Evolutionary conservation across 2,329 filamentous ascomycete species (phyloP), one percentile per base, ranked within the genome.

Genomic region (Albifimbria verrucaria): DNA sequence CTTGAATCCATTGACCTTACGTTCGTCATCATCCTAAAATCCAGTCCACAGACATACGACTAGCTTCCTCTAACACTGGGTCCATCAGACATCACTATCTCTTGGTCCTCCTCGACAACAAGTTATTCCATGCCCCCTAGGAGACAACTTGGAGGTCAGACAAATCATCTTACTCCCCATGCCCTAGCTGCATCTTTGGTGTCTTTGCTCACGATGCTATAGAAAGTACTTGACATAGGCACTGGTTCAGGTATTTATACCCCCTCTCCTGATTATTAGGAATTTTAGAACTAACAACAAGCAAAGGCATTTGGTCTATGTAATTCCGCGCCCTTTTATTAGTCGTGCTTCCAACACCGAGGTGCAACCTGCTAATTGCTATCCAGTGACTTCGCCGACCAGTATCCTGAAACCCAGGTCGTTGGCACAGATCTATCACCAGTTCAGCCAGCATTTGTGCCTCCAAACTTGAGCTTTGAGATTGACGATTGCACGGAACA

Each of bases 221-320:
- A 59, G 57, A 57, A 47, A 41, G 52, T 67, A 11, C 68, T 83
- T 21, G 79, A 83, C 57, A 66, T 83, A n/a, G 78, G 79, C 24
- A 83, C 80, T 5, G 82, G 82, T n/a, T n/a, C n/a, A n/a, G n/a
- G n/a, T n/a, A n/a, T n/a, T n/a, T n/a, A n/a, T n/a, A n/a, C n/a
- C n/a, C n/a, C n/a, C n/a, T n/a, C n/a, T n/a, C n/a, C n/a, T n/a
- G n/a, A n/a, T n/a, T n/a, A n/a, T n/a, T n/a, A n/a, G n/a, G n/a
- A n/a, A n/a, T n/a, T n/a, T n/a, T n/a, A n/a, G n/a, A n/a, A n/a
- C n/a, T n/a, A n/a, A n/a, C n/a, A n/a, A n/a, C n/a, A n/a, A n/a
- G n/a, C 11, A 80, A 79, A 2, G 81, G 82, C 3, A 77, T 80
- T 55, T 83, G 81, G 81, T 75, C 80, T 10, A 66, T 61, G 62